Evolutionary conservation across 1,284 basidiomycete species (phyloP), one percentile per base, ranked within the genome.

Genomic region (Tremellales sp.): DNA sequence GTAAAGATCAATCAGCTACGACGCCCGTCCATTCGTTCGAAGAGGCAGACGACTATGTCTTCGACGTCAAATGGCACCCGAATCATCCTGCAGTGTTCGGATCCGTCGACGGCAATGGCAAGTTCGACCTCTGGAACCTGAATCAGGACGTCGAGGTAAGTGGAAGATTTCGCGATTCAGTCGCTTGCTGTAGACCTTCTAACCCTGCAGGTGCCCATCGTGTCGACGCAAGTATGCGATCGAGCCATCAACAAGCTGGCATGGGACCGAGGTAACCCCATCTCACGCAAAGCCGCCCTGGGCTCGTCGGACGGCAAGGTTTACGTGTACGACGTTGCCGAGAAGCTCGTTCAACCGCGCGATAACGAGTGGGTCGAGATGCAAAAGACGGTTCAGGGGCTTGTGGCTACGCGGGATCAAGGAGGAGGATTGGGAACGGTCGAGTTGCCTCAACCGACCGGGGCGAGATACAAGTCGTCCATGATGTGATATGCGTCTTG

Each of bases 11-110:
- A 40, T 45, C 22, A 40, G 40, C 52, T 73, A 79, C 91, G 21
- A 47, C 81, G 1, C 89, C 93, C 1, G 61, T 96, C 17, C 87
- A 92, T 70, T 89, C 87, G 39, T 96, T 97, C 62, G 93, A 98
- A 61, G 93, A 97, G 72, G 86, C 89, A 11, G 89, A 91, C 69
- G 94, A 98, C 70, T 97, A 97, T 68, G 90, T 98, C n/a, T 97
- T 96, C 74, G 94, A 97, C 74, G 92, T 92, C 43, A 87, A 85
- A 67, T 99, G 96, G 96, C 93, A 97, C 70, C 91, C 93, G 2
- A 78, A 82, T 23, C 93, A 98, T 71, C 96, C 96, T 3, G 90
- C 92, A 0, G 55, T 96, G 39, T 99, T 98, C 70, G 94, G 87
- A 13, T 84, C 84, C 3, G 96, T 91, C 2, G 93, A 98, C 70